A percentile compares a stretch with the other conserved stretches of the same genome.
These are phyloP conservation scores for Lactarius quietus DNA, from an alignment of 768 basidiomycete genomes.

Conservation along the genomic window DNA sequence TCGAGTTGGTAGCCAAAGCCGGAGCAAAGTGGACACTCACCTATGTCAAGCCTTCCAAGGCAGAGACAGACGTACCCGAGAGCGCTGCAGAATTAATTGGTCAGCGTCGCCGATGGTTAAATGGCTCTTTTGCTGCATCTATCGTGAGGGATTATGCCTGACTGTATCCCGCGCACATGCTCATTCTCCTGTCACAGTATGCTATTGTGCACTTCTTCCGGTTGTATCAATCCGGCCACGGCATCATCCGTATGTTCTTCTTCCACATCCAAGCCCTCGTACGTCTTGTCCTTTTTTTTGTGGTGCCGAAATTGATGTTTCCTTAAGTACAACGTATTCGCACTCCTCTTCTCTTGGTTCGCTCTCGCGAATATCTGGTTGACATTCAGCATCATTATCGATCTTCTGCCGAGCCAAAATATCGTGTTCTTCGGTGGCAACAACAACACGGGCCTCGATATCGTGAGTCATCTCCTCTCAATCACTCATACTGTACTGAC, in stretches of 20 bases:
- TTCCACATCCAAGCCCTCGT: conserved; percentile 91
- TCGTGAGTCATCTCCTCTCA: conserved; percentile 47
- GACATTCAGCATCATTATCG: conserved; percentile 94
- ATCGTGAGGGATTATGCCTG: conserved; percentile 52
- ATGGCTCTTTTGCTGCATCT: conserved; percentile 92
- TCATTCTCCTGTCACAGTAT: conserved; percentile 48
- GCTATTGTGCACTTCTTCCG: conserved; percentile 91
- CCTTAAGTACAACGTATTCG: conserved; percentile 76
- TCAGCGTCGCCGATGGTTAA: conserved; percentile 94
- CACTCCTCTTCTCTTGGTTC: conserved; percentile 90
- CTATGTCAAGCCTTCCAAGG: conserved; percentile 93
- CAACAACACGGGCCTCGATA: conserved; percentile 28
- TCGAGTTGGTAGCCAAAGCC: conserved; percentile 92
- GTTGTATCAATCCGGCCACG: conserved; percentile 83
- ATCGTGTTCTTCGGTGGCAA: conserved; percentile 69
- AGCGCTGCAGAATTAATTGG: conserved; percentile 89
- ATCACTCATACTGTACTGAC: background rate
- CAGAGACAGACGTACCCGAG: conserved; percentile 96
- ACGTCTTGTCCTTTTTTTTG: conserved; percentile 31
- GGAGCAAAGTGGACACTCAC: conserved; percentile 85
- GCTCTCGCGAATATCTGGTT: conserved; percentile 90
- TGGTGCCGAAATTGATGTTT: conserved; percentile 6
- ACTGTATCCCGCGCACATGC: background rate
- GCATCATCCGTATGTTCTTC: conserved; percentile 92
- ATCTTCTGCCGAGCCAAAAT: conserved; percentile 59